Evolutionary conservation across 2,329 filamentous ascomycete species (phyloP).

Genomic region (Berkeleyomyces basicola): DNA sequence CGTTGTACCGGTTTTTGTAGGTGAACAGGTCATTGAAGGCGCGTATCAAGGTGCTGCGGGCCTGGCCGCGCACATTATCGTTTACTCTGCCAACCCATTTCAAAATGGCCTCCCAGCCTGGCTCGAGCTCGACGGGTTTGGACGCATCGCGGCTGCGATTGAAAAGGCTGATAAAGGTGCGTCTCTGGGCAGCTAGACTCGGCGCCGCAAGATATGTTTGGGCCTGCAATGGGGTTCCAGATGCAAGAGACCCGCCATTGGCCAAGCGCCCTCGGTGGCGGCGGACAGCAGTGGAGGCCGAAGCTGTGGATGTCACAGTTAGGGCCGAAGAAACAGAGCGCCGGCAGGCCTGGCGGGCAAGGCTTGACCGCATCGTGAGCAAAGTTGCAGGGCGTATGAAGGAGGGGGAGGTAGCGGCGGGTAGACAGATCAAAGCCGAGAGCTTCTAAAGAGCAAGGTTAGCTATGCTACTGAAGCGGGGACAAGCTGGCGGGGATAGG

Average conservation of each 20-base stretch:
- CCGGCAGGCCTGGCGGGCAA: constrained; percentile 29
- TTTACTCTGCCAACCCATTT: constrained; percentile 47
- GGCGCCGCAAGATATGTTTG: not conserved
- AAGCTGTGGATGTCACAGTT: constrained; percentile 16
- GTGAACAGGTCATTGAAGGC: constrained; percentile 50
- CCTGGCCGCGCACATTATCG: constrained; percentile 47
- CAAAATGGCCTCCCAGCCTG: constrained; percentile 55
- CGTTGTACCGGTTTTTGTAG: constrained; percentile 31
- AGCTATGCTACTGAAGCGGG: not conserved
- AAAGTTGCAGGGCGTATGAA: not conserved
- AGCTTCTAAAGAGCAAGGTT: not conserved
- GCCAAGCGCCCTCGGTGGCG: not conserved
- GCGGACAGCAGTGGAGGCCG: constrained; percentile 16
- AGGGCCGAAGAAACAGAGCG: constrained; percentile 14
- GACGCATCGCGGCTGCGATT: not conserved
- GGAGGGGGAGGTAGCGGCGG: not conserved
- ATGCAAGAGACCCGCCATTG: not conserved
- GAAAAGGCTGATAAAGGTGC: constrained; percentile 5
- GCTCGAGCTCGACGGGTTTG: constrained; percentile 35
- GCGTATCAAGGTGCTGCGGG: constrained; percentile 41
- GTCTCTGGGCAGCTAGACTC: not conserved
- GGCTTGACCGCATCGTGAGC: constrained; percentile 28
- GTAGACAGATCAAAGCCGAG: not conserved
- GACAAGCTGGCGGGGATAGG: not conserved
- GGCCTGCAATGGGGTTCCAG: not conserved